phyloP scores from a whole-genome alignment of 2,329 filamentous ascomycete genomes.

The Microsporum audouinii region DNA sequence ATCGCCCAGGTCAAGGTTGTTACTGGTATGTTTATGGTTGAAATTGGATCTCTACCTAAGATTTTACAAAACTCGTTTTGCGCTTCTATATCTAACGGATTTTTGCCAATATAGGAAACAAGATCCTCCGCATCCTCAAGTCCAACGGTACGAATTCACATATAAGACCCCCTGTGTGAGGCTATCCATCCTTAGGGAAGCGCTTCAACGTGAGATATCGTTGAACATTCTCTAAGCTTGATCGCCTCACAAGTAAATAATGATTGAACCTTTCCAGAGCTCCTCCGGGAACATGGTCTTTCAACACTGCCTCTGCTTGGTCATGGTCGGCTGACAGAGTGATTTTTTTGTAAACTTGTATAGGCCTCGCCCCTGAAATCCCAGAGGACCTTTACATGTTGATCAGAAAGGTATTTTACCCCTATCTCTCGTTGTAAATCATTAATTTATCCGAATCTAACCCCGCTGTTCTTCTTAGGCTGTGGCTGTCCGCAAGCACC shows the following conservation, averaged over 20 bases:
- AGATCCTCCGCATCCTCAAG: slow-evolving; percentile 99
- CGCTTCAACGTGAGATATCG: slow-evolving; percentile 1
- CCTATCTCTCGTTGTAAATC: neutral
- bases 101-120: slow-evolving; percentile 63
- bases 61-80: neutral
- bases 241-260: neutral
- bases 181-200: neutral
- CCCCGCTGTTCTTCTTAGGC: slow-evolving; percentile 45
- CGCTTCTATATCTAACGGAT: slow-evolving; percentile 11
- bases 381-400: slow-evolving; percentile 99
- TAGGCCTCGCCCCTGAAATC: slow-evolving; percentile 96
- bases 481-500: slow-evolving; percentile 98
- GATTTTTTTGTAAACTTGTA: slow-evolving; percentile 45
- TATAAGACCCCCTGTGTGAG: neutral
- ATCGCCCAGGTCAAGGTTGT: slow-evolving; percentile 96
- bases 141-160: slow-evolving; percentile 63
- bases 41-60: neutral
- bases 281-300: neutral
- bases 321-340: slow-evolving; percentile 74
- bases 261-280: neutral
- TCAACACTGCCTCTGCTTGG: slow-evolving; percentile 66
- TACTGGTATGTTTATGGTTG: slow-evolving; percentile 56
- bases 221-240: neutral
- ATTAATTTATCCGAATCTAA: neutral
- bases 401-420: slow-evolving; percentile 84